phyloP scores from a whole-genome alignment of 495 filamentous ascomycete species.

The Penicillium tannophilum region DNA sequence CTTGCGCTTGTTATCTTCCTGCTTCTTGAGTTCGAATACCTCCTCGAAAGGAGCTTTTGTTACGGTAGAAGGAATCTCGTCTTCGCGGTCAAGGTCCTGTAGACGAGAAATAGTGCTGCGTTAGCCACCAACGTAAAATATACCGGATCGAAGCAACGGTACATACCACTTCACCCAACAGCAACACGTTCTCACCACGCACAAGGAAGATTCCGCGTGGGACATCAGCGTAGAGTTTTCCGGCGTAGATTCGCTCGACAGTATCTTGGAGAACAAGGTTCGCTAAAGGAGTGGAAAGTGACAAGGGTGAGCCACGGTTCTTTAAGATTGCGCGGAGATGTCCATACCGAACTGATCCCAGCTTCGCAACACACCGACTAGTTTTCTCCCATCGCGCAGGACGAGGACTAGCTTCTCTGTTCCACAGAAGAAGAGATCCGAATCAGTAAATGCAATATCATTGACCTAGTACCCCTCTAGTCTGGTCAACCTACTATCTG shows the following conservation, averaged over 20 bases:
- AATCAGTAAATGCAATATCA: not conserved
- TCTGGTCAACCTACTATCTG: slow-evolving; percentile 70
- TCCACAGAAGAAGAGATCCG: not conserved
- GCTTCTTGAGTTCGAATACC: slow-evolving; percentile 72
- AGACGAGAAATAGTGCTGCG: slow-evolving; percentile 4
- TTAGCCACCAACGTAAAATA: not conserved
- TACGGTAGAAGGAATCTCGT: slow-evolving; percentile 74
- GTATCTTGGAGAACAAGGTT: slow-evolving; percentile 94
- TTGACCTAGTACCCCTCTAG: not conserved
- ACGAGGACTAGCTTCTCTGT: slow-evolving; percentile 91
- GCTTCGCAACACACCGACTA: slow-evolving; percentile 88
- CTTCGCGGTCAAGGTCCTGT: slow-evolving; percentile 90
- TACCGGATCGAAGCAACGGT: not conserved
- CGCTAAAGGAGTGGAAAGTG: slow-evolving; percentile 50
- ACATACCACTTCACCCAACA: slow-evolving; percentile 86
- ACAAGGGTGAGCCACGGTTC: slow-evolving; percentile 10
- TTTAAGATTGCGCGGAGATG: slow-evolving; percentile 9
- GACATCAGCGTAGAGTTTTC: slow-evolving; percentile 75
- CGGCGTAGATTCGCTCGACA: slow-evolving; percentile 79
- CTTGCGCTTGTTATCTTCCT: slow-evolving; percentile 69
- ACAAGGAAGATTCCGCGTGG: slow-evolving; percentile 83
- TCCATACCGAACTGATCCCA: slow-evolving; percentile 96
- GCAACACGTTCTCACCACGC: slow-evolving; percentile 87
- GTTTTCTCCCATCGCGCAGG: slow-evolving; percentile 88
- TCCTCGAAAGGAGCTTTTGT: slow-evolving; percentile 66